Percentiles rank a stretch among this genome's conserved stretches.
Evolutionary conservation across 257 asterid species (phyloP).

Genomic region (Parsonsia alboflavescens): DNA sequence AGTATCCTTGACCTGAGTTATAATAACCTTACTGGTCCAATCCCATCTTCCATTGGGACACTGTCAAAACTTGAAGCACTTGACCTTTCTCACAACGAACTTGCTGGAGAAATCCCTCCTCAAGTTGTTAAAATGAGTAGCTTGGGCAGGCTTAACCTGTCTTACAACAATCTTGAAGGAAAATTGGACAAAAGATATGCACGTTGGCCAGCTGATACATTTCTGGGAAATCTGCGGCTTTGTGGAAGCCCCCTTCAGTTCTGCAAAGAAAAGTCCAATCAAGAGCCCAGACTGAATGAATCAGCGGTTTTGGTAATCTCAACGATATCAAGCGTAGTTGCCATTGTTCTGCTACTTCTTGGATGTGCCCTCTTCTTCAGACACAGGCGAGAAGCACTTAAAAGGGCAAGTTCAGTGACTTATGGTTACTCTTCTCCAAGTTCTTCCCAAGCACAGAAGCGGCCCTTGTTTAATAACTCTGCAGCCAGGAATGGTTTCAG

Average conservation of each 20-base stretch:
- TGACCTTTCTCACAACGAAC: constrained; percentile 67
- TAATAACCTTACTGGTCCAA: constrained; percentile 60
- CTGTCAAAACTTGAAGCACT: constrained; percentile 75
- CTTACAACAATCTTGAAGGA: constrained; percentile 68
- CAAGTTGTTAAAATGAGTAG: constrained; percentile 76
- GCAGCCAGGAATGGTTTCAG: constrained; percentile 50
- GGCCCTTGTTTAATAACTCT: constrained; percentile 46
- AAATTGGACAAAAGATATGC: constrained; percentile 55
- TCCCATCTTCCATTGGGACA: constrained; percentile 56
- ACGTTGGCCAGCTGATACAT: constrained; percentile 71
- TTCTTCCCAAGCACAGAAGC: constrained; percentile 66
- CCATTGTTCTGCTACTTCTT: constrained; percentile 41
- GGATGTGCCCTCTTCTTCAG: constrained; percentile 64
- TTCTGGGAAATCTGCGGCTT: constrained; percentile 55
- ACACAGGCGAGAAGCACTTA: constrained; percentile 48
- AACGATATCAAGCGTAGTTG: constrained; percentile 44
- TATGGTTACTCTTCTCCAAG: constrained; percentile 56
- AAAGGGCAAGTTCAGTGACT: constrained; percentile 35
- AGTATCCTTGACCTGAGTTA: constrained; percentile 69
- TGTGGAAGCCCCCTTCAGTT: constrained; percentile 73
- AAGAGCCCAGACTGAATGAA: constrained; percentile 31
- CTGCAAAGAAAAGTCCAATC: constrained; percentile 37
- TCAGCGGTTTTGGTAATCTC: constrained; percentile 59
- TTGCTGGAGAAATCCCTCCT: constrained; percentile 65
- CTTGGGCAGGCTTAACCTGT: constrained; percentile 65